Percentiles rank a stretch among this genome's conserved stretches.
phyloP scores from a whole-genome alignment of 1,284 basidiomycete genomes.

The Thelephora terrestris region DNA sequence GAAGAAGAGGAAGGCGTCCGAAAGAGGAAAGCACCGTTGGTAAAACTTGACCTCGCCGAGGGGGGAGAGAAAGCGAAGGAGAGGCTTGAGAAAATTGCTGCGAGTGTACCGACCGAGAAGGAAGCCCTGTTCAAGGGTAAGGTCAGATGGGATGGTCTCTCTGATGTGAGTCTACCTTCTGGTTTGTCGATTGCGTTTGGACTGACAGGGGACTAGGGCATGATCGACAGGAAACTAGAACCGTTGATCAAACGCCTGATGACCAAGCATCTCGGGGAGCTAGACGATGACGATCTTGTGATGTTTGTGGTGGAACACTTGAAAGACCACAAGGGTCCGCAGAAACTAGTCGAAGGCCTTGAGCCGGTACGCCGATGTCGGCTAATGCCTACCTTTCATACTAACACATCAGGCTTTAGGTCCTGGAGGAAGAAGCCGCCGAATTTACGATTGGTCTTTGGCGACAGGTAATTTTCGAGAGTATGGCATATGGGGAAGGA shows the following conservation, averaged over 20 bases:
- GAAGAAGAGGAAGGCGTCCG: slow-evolving; percentile 70
- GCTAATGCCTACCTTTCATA: slow-evolving; percentile 1
- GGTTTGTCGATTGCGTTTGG: not conserved
- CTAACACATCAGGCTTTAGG: slow-evolving; percentile 34
- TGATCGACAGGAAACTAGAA: slow-evolving; percentile 76
- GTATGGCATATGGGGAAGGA: slow-evolving; percentile 79
- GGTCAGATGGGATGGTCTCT: slow-evolving; percentile 80
- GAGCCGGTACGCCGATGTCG: slow-evolving; percentile 61
- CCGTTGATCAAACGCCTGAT: slow-evolving; percentile 72
- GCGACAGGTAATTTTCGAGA: slow-evolving; percentile 87
- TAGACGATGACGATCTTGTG: slow-evolving; percentile 81
- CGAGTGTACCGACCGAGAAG: slow-evolving; percentile 60
- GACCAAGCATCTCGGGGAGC: slow-evolving; percentile 75
- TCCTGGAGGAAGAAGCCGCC: slow-evolving; percentile 79
- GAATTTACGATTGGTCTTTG: slow-evolving; percentile 70
- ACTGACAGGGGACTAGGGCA: slow-evolving; percentile 31
- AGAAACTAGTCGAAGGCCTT: slow-evolving; percentile 76
- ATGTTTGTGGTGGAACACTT: slow-evolving; percentile 86
- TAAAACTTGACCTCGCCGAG: slow-evolving; percentile 81
- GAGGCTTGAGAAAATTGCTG: slow-evolving; percentile 64
- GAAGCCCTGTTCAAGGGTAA: slow-evolving; percentile 69
- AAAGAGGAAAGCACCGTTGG: slow-evolving; percentile 71
- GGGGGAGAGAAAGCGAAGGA: slow-evolving; percentile 68
- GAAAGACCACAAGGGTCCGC: slow-evolving; percentile 73
- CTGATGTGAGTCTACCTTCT: slow-evolving; percentile 50